These are phyloP conservation scores for Nicotiana tabacum DNA, from an alignment of 257 asterid genomes.

Conservation along the genomic window DNA sequence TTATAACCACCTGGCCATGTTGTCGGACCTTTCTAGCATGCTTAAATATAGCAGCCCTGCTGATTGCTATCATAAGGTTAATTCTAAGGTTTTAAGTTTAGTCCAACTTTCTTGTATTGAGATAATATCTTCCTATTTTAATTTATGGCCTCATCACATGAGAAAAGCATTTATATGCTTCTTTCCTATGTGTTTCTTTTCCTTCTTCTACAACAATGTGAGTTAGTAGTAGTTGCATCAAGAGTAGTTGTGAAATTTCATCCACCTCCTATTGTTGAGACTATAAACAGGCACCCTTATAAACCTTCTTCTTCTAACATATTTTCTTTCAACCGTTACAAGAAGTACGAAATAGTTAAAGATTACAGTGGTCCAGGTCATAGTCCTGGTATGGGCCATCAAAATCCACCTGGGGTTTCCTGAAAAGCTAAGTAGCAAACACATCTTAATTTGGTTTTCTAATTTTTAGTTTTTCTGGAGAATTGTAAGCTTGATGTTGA, in stretches of 20 bases:
- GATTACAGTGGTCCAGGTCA: conserved; percentile 6
- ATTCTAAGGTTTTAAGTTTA: background rate
- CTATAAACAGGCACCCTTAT: background rate
- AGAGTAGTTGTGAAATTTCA: background rate
- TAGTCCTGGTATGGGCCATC: conserved; percentile 10
- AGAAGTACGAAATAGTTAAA: background rate
- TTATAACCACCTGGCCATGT: background rate
- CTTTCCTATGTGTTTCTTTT: background rate
- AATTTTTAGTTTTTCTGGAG: background rate
- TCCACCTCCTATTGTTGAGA: background rate
- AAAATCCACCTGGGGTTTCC: background rate
- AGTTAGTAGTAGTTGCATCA: background rate
- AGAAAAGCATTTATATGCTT: background rate
- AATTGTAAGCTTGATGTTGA: background rate
- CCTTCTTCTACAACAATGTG: background rate
- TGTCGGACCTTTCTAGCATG: background rate
- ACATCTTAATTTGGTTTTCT: background rate
- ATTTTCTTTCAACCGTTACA: background rate
- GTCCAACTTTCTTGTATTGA: background rate
- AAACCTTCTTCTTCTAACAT: background rate
- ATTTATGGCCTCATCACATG: background rate
- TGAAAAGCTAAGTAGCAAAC: background rate
- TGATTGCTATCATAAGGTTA: background rate
- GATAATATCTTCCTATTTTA: background rate
- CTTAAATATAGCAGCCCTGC: background rate